A percentile compares a stretch with the other conserved stretches of the same genome.
Conservation (phyloP, 352 stramenopile genomes). For the Pythium brachiatum region DNA sequence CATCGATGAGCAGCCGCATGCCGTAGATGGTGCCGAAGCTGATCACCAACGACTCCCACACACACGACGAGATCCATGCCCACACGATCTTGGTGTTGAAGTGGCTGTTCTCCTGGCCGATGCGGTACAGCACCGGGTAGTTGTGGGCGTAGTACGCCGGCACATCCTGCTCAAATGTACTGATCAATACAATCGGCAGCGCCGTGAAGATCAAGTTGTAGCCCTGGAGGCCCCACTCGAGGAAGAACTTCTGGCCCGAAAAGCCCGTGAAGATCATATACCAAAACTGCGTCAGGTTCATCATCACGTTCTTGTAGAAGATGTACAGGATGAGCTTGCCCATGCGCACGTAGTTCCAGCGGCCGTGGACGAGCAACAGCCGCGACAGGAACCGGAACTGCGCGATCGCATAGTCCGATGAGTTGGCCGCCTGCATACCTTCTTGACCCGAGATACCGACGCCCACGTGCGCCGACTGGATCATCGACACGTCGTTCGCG, state of each 20-base stretch:
- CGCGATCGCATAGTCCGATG: slow-evolving; percentile 93
- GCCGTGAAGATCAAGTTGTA: slow-evolving; percentile 90
- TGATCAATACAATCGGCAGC: slow-evolving; percentile 80
- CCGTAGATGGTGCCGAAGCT: slow-evolving; percentile 81
- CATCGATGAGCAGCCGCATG: slow-evolving; percentile 72
- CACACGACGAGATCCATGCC: slow-evolving; percentile 77
- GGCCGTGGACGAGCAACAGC: slow-evolving; percentile 91
- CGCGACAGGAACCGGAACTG: slow-evolving; percentile 92
- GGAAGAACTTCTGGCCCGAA: slow-evolving; percentile 85
- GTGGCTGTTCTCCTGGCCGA: slow-evolving; percentile 78
- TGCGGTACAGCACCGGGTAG: slow-evolving; percentile 80
- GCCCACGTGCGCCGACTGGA: slow-evolving; percentile 91
- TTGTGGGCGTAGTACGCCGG: slow-evolving; percentile 59
- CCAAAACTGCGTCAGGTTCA: slow-evolving; percentile 94
- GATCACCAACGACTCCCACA: slow-evolving; percentile 85
- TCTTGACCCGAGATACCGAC: slow-evolving; percentile 93
- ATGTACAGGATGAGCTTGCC: slow-evolving; percentile 92
- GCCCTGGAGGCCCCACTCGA: slow-evolving; percentile 83
- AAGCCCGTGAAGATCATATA: slow-evolving; percentile 92
- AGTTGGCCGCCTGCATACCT: slow-evolving; percentile 94
- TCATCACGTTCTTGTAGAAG: slow-evolving; percentile 96
- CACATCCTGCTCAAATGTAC: slow-evolving; percentile 85
- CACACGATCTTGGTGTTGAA: slow-evolving; percentile 87
- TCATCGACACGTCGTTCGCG: slow-evolving; percentile 97
- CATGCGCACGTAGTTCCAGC: slow-evolving; percentile 94